phyloP scores from a whole-genome alignment of 805 yeast species.

The Candida khao-thaluensis region DNA sequence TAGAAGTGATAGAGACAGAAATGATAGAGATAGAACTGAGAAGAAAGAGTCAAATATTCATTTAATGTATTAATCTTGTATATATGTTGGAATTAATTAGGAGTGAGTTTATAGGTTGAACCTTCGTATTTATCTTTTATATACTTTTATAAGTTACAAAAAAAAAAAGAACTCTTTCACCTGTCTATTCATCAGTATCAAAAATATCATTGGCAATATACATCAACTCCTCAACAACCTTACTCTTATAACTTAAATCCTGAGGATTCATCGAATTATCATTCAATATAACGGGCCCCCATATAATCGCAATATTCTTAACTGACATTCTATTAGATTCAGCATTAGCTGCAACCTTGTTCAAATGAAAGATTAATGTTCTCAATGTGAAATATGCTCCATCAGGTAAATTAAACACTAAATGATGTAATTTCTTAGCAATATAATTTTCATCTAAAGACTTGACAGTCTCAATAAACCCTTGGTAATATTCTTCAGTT shows the following conservation, averaged over 20 bases:
- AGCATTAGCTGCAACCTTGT: conserved; percentile 64
- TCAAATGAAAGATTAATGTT: conserved; percentile 80
- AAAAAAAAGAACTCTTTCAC: too few species aligned
- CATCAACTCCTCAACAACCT: conserved; percentile 81
- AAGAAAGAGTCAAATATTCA: conserved; percentile 5
- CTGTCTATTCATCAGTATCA: conserved; percentile 40
- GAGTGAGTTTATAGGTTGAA: too few species aligned
- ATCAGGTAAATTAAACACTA: conserved; percentile 88
- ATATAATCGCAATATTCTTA: conserved; percentile 79
- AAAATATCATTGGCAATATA: conserved; percentile 77
- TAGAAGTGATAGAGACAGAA: not conserved
- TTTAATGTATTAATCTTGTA: conserved; percentile 21
- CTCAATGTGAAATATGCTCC: conserved; percentile 92
- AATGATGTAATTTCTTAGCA: conserved; percentile 76
- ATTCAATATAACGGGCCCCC: conserved; percentile 89
- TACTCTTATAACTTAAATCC: conserved; percentile 73
- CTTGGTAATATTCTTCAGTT: conserved; percentile 58
- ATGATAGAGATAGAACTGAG: conserved; percentile 1
- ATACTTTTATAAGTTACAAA: too few species aligned
- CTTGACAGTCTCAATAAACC: conserved; percentile 68
- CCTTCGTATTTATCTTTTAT: too few species aligned
- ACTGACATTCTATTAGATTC: conserved; percentile 75
- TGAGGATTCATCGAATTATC: conserved; percentile 63
- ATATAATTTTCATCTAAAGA: conserved; percentile 45
- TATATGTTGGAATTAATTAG: too few species aligned